Evolutionary conservation across 352 stramenopile species (phyloP), one percentile per base, ranked within the genome.

Genomic region (Pythium oligandrum): DNA sequence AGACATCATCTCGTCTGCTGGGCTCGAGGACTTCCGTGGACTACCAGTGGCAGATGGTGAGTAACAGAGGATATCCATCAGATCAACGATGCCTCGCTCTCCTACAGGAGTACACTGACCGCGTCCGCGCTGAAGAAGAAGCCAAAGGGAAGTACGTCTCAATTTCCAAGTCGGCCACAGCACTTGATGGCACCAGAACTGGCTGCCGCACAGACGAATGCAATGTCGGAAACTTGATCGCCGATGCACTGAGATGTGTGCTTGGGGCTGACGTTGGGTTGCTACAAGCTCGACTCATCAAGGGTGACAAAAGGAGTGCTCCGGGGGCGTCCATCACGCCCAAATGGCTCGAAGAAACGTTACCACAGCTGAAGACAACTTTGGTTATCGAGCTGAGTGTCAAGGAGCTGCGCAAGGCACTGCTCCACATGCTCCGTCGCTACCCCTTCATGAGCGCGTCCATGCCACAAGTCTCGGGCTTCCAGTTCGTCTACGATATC

Each of bases 271-370:
- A 88, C 36, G 55, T 91, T 32, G 83, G 70, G 3, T 59, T 93
- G 32, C 61, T 95, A 53, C 87, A 94, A 53, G 86, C 78, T n/a
- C 81, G 74, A 1, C 83, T 86, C 47, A 90, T 96, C 53, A 85
- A 90, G 59, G 84, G 81, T 32, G 84, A 96, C 48, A 11, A 51
- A 26, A 50, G 86, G 7, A 78, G 90, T 55, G 44, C 64, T 34
- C 58, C 75, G 1, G 75, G 76, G 6, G 63, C 80, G 40, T 51
- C 63, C 8, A 73, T 96, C 50, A 90, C 71, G 0, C 52, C 64
- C 5, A 71, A 71, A 6, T 85, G 86, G 65, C 59, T 96, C 32
- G 67, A 88, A 46, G 74, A 70, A 35, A 83, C 79, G 44, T 52
- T 96, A 3, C 86, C 86, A 2, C 74, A 92, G 34, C 67, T 73